Evolutionary conservation across 306 rosid species (phyloP).

Genomic region (Prosopis cineraria): DNA sequence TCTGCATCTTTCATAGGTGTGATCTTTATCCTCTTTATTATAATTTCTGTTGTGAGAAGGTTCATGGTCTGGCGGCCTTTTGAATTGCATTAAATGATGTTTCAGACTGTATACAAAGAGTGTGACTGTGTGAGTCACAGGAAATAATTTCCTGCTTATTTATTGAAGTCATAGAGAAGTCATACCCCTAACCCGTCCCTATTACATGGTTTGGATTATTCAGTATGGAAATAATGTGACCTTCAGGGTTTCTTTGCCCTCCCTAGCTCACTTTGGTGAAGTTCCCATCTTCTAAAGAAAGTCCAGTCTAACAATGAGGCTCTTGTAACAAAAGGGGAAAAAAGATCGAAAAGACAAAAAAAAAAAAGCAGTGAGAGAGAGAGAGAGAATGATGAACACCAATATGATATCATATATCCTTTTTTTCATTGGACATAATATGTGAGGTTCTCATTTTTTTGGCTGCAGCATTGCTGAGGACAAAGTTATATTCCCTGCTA

Average conservation of each 20-base stretch:
- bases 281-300: not conserved
- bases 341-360: not conserved
- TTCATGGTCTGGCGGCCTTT: not conserved
- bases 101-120: not conserved
- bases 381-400: not conserved
- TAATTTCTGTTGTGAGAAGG: not conserved
- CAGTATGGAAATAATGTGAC: not conserved
- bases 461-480: constrained; percentile 42
- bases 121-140: not conserved
- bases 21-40: constrained; percentile 7
- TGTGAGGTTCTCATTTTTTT: constrained; percentile 25
- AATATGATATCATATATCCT: not conserved
- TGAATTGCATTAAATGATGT: constrained; percentile 3
- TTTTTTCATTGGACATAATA: not conserved
- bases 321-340: not conserved
- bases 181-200: not conserved
- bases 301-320: not conserved
- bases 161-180: not conserved
- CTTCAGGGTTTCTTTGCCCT: not conserved
- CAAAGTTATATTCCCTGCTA: constrained; percentile 41
- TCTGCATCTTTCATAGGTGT: constrained; percentile 44
- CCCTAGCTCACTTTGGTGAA: not conserved
- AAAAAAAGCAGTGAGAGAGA: not conserved
- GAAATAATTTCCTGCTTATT: not conserved
- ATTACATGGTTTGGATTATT: not conserved